Conservation (phyloP, 2,329 filamentous ascomycete species). For the Nannizziopsis barbatae region DNA sequence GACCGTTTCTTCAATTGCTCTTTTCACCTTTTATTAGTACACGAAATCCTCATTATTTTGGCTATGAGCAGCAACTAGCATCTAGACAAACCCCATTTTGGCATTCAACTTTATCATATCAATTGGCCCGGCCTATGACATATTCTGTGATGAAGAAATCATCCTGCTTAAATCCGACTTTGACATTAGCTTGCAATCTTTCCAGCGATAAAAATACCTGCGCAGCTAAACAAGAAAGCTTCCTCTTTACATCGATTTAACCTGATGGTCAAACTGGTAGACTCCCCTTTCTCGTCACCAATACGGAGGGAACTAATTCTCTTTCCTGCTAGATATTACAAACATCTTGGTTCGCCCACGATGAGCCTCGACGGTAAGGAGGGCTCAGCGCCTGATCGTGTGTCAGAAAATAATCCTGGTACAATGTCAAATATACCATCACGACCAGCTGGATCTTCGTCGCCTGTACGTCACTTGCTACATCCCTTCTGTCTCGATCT, state of each 20-base stretch:
- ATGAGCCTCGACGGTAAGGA: conserved; percentile 14
- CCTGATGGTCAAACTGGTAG: conserved; percentile 4
- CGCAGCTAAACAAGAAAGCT: not conserved
- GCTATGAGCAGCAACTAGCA: conserved; percentile 1
- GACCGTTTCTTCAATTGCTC: no score
- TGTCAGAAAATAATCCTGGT: not conserved
- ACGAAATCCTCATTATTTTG: not conserved
- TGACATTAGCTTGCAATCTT: not conserved
- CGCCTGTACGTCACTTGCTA: not conserved
- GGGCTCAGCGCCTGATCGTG: conserved; percentile 4
- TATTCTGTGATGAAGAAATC: conserved; percentile 5
- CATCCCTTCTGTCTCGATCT: not conserved
- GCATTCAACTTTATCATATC: not conserved
- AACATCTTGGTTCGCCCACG: conserved; percentile 5
- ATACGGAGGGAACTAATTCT: not conserved
- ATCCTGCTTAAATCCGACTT: not conserved
- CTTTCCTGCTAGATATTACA: not conserved
- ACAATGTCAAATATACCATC: conserved; percentile 4
- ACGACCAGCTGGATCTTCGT: not conserved
- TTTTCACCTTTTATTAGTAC: no score
- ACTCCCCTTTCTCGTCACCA: not conserved
- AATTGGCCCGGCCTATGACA: conserved; percentile 7
- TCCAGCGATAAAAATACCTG: not conserved
- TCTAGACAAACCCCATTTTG: not conserved
- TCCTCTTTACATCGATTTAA: not conserved